phyloP scores from a whole-genome alignment of 164 flowering plant species.

The Chloranthus sessilifolius region DNA sequence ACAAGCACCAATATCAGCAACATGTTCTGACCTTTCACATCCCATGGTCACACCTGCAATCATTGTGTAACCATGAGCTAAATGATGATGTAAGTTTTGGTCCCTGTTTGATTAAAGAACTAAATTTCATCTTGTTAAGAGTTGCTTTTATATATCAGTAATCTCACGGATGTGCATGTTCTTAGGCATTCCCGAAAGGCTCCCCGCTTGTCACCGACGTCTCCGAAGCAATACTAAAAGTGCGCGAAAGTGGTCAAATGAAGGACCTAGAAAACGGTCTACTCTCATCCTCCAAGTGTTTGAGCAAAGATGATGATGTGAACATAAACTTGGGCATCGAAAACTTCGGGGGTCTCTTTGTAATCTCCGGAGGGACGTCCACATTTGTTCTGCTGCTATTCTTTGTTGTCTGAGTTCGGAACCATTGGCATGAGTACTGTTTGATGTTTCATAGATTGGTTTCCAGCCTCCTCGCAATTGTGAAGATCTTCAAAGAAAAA shows the following conservation, averaged over 20 bases:
- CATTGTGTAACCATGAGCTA: no score
- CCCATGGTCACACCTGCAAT: no score
- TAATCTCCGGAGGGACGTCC: constrained; percentile 11
- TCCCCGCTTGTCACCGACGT: constrained; percentile 20
- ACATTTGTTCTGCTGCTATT: constrained; percentile 8
- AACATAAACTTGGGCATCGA: constrained; percentile 9
- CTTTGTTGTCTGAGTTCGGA: background rate
- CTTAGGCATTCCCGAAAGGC: constrained; percentile 25
- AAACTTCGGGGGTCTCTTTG: constrained; percentile 19
- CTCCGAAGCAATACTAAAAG: constrained; percentile 22
- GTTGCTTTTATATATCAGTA: no score
- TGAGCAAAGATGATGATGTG: background rate
- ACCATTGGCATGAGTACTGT: background rate
- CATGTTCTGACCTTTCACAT: no score
- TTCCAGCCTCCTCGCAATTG: no score
- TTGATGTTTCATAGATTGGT: background rate
- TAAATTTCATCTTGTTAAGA: no score
- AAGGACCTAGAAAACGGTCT: constrained; percentile 5
- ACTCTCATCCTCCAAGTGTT: constrained; percentile 6
- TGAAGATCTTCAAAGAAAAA: no score
- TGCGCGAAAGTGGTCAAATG: constrained; percentile 18
- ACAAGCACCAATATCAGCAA: no score
- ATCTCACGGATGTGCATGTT: no score
- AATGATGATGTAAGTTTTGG: no score
- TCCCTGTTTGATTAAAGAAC: no score